A percentile compares a stretch with the other conserved stretches of the same genome.
Evolutionary conservation across 2,329 filamentous ascomycete genomes (phyloP).

Genomic region (Phialophora verrucosa): DNA sequence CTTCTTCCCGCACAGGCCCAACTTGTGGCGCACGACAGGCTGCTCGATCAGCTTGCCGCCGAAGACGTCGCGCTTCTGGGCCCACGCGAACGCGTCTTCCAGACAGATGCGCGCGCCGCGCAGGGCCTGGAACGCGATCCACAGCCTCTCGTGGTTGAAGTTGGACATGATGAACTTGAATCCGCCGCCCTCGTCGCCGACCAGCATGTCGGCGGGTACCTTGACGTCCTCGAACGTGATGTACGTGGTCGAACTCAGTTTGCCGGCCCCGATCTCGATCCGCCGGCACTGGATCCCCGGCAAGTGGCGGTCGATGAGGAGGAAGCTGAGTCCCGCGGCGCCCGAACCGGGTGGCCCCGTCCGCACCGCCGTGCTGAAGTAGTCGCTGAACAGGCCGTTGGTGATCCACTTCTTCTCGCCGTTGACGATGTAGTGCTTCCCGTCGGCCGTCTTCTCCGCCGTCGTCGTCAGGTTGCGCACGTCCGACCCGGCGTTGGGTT

Average conservation of each 20-base stretch:
- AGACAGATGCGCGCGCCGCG: conserved; percentile 67
- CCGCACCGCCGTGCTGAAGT: conserved; percentile 72
- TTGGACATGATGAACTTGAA: conserved; percentile 78
- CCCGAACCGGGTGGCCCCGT: conserved; percentile 68
- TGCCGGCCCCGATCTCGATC: conserved; percentile 68
- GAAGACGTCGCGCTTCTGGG: conserved; percentile 69
- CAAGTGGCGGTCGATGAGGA: conserved; percentile 70
- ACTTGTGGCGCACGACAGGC: conserved; percentile 72
- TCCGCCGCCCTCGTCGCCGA: conserved; percentile 70
- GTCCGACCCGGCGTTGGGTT: conserved; percentile 74
- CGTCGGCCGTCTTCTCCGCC: conserved; percentile 61
- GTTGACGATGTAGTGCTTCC: conserved; percentile 64
- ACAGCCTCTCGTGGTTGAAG: conserved; percentile 78
- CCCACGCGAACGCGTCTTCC: conserved; percentile 65
- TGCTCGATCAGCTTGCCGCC: conserved; percentile 73
- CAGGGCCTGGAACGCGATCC: conserved; percentile 68
- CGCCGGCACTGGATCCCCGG: conserved; percentile 70
- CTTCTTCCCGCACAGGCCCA: conserved; percentile 71
- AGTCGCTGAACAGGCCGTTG: conserved; percentile 73
- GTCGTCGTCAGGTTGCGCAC: conserved; percentile 68
- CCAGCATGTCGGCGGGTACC: conserved; percentile 71
- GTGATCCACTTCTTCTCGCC: conserved; percentile 79
- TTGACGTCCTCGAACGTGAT: conserved; percentile 72
- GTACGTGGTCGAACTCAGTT: conserved; percentile 70
- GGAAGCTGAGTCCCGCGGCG: conserved; percentile 65